Base-by-base conservation (phyloP, 1,139 yeast species). In the Tardiomyces depauwii region DNA sequence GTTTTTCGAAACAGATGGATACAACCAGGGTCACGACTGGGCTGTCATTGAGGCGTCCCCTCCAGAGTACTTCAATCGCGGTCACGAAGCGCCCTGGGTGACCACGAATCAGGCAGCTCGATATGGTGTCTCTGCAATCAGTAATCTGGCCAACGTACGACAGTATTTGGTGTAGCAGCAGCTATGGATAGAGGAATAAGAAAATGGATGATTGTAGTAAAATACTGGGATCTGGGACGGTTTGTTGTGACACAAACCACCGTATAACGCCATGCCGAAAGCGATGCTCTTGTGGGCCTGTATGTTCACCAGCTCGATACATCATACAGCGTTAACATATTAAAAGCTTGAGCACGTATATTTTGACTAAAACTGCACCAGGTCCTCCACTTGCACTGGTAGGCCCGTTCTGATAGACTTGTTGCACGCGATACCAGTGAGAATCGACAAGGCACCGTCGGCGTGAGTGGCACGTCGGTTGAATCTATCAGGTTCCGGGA, bases 351-450 rank as follows among this genome's bases (percentile, higher is more conserved):
- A 27, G 12, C 11, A 27, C 11, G 30, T 27, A 27, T 27, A 27
- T 30, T 5, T 30, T 13, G 10, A 5, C 16, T 45, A 33, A 40
- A 49, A 39, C 30, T 45, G 36, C 4, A 50, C 49, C 25, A 50
- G 28, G 33, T 49, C 51, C 41, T 36, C 41, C n/a, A 50, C 51
- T 30, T 43, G 41, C 9, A 50, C 51, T 2, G 52, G 52, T 28
- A 50, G 27, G 2, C 52, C 52, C 1, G 52, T 50, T 16, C 42
- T 36, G 42, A 50, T 43, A 18, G 52, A 45, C 30, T 47, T 46
- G 42, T 50, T 49, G 28, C 51, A 47, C 23, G 52, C 52, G 27
- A 50, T 49, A 2, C 52, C 53, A 11, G 52, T 49, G 23, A 50
- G 40, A 23, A 50, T 49, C 13, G 52, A 50, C 42, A 49, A 14